phyloP scores from a whole-genome alignment of 2,329 filamentous ascomycete species.

The Zasmidium angulare region DNA sequence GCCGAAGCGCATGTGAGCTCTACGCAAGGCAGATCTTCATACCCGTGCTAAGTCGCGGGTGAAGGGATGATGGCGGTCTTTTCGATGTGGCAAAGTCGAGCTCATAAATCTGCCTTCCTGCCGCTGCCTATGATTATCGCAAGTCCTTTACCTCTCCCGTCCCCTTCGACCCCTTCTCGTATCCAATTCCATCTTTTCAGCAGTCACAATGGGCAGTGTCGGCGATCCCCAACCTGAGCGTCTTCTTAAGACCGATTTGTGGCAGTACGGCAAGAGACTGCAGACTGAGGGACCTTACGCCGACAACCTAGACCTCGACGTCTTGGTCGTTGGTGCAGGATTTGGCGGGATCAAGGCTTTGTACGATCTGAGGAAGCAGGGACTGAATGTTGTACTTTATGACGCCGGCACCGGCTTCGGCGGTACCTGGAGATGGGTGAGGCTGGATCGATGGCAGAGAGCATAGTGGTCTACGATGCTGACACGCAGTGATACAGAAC shows the following conservation, averaged over 20 bases:
- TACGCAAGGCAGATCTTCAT: background rate
- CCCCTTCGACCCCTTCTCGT: background rate
- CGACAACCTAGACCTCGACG: slow-evolving; percentile 32
- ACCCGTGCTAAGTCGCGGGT: background rate
- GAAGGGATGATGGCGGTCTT: background rate
- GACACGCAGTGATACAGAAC: slow-evolving; percentile 15
- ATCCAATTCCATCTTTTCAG: background rate
- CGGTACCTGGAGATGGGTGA: slow-evolving; percentile 36
- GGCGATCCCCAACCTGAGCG: slow-evolving; percentile 24
- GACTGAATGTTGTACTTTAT: slow-evolving; percentile 30
- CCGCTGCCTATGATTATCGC: background rate
- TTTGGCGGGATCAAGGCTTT: slow-evolving; percentile 45
- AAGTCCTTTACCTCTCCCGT: background rate
- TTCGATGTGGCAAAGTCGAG: background rate
- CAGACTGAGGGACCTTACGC: slow-evolving; percentile 27
- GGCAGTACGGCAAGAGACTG: slow-evolving; percentile 23
- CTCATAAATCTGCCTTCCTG: background rate
- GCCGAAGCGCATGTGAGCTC: background rate
- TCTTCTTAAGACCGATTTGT: slow-evolving; percentile 27
- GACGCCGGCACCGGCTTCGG: slow-evolving; percentile 36
- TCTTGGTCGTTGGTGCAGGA: slow-evolving; percentile 41
- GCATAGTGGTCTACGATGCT: background rate
- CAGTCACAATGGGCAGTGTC: slow-evolving; percentile 21
- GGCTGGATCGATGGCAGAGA: background rate
- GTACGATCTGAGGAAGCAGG: slow-evolving; percentile 41